A percentile compares a stretch with the other conserved stretches of the same genome.
phyloP scores from a whole-genome alignment of 345 rosid species.

The Combretum micranthum region DNA sequence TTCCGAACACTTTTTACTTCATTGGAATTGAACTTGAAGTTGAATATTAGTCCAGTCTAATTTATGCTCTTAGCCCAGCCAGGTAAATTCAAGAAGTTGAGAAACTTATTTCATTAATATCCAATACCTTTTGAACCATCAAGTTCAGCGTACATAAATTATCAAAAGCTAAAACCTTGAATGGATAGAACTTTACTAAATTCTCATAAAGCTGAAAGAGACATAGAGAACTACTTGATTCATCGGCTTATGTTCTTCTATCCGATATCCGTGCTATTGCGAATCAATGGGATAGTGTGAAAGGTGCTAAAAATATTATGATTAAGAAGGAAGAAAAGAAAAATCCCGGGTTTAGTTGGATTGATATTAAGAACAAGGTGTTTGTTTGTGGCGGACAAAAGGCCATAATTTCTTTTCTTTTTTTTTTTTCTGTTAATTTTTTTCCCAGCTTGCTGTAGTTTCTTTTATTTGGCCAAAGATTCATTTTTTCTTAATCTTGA shows the following conservation, averaged over 20 bases:
- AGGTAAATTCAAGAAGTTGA: conserved; percentile 47
- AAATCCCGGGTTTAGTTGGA: conserved; percentile 63
- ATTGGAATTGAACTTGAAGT: conserved; percentile 48
- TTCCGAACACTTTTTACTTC: too few relatives aligned
- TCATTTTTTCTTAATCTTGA: too few relatives aligned
- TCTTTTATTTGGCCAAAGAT: too few relatives aligned
- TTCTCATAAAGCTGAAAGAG: too few relatives aligned
- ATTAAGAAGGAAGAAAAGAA: conserved; percentile 38
- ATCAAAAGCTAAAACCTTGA: too few relatives aligned
- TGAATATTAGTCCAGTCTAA: conserved; percentile 52
- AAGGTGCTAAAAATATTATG: conserved; percentile 34
- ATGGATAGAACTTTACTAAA: too few relatives aligned
- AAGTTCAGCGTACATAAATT: conserved; percentile 47
- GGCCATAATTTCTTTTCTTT: too few relatives aligned
- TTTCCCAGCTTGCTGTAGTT: too few relatives aligned
- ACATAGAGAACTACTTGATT: conserved; percentile 45
- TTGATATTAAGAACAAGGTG: conserved; percentile 40
- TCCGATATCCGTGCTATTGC: conserved; percentile 51
- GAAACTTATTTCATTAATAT: conserved; percentile 29
- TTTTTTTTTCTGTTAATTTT: too few relatives aligned
- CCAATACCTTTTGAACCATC: conserved; percentile 52
- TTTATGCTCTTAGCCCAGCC: conserved; percentile 56
- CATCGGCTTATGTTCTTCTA: conserved; percentile 44
- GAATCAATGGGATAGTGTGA: conserved; percentile 40
- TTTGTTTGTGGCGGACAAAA: conserved; percentile 45